Base-by-base conservation (phyloP, 352 stramenopile genomes). In the Phytophthora pistaciae region DNA sequence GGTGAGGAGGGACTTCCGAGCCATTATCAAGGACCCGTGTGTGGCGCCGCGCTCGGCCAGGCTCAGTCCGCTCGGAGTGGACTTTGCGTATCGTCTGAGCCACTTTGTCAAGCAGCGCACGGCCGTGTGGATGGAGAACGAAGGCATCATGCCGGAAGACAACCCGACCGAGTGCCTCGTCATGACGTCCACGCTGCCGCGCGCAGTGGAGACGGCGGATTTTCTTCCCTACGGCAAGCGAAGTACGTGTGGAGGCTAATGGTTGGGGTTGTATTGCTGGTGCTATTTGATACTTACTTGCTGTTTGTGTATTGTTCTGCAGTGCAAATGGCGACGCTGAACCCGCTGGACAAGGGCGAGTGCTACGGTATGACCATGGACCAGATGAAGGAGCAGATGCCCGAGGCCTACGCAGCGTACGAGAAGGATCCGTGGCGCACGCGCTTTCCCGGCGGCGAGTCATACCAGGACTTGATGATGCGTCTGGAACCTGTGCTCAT, bases 391-490 rank as follows among this genome's bases (percentile, higher is more conserved):
- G 82, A 93, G 48, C 73, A 87, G 36, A 73, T 79, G 60, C 73
- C 91, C 36, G 88, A 95, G 18, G 87, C 85, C 0, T 92, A 83
- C 69, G 72, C 88, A 4, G 77, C 85, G 10, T 95, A 91, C 73
- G 66, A 84, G 60, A 74, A 83, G 20, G 86, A 95, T 60, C 88
- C 86, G 52, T 94, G 84, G 83, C 87, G 91, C 60, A 93, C 88
- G 50, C 86, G 88, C 14, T 95, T 95, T 60, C 91, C 91, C 0
- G 93, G 94, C 16, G 95, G 94, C 60, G 95, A 98, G 79, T 98
- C 91, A 8, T 98, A 98, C 75, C 87, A 95, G 50, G 95, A 98
- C 72, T 90, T 98, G 27, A 98, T 98, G 81, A 76, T 97, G 66
- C 90, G 95, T 18, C 75, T 98, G 23, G 86, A 97, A 64, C 93